Conservation (phyloP, 1,284 basidiomycete genomes). For the Meripilus lineatus region DNA sequence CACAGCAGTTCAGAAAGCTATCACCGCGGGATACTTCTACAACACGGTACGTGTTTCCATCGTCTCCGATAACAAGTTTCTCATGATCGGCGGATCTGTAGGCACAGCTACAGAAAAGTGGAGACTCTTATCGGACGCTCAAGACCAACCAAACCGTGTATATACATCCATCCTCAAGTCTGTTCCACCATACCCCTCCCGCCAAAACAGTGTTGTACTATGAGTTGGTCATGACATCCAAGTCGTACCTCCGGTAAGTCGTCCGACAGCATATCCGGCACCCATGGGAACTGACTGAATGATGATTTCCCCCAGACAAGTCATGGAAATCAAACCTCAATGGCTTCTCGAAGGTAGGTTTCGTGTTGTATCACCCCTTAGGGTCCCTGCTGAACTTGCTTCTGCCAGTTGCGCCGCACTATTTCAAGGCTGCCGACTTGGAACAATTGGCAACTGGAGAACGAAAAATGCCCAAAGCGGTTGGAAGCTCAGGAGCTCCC, state of each 20-base stretch:
- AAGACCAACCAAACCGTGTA: constrained; percentile 96
- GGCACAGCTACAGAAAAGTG: constrained; percentile 87
- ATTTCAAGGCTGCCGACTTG: constrained; percentile 86
- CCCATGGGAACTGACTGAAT: constrained; percentile 9
- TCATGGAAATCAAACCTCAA: constrained; percentile 94
- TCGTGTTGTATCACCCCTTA: background rate
- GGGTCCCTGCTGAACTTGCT: background rate
- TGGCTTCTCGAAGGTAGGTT: constrained; percentile 88
- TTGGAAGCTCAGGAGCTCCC: constrained; percentile 29
- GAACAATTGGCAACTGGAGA: constrained; percentile 80
- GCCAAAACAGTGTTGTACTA: constrained; percentile 91
- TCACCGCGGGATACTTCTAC: constrained; percentile 95
- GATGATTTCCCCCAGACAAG: constrained; percentile 58
- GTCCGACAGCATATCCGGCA: background rate
- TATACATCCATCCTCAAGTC: constrained; percentile 91
- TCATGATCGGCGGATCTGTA: constrained; percentile 24
- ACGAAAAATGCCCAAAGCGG: constrained; percentile 85
- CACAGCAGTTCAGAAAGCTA: constrained; percentile 88
- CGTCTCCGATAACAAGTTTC: background rate
- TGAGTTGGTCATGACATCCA: constrained; percentile 87
- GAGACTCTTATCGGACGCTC: constrained; percentile 88
- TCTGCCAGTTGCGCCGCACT: constrained; percentile 81
- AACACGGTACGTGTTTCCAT: constrained; percentile 66
- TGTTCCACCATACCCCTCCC: constrained; percentile 95
- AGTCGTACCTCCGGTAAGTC: constrained; percentile 73